Base-by-base conservation (phyloP, 2,329 filamentous ascomycete genomes). In the Albifimbria verrucaria region DNA sequence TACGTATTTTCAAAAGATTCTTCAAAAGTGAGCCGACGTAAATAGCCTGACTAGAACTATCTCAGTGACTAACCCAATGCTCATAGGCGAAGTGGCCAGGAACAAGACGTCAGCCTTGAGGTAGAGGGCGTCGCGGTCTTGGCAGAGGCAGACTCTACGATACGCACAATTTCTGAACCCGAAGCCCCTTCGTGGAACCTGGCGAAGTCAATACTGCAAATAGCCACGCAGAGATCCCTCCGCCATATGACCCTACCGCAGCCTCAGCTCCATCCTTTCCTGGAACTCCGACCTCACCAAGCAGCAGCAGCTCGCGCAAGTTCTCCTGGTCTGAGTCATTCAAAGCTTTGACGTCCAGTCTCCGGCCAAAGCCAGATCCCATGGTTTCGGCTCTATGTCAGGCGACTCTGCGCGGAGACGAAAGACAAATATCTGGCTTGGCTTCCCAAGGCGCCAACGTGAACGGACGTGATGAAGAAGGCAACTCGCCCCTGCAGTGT, bases 311-410 rank as follows among this genome's bases (percentile, higher is more conserved):
- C 42, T 23, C 23, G 53, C 17, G 48, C 53, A 3, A 50, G 48
- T 21, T 68, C 22, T 66, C 65, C 2, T 68, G 68, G 1, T 22
- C 65, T 2, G 62, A 66, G 21, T 67, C 68, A 0, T 68, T 72
- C 58, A 71, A 68, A 20, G 70, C 69, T 11, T 62, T 72, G 52
- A 69, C 69, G 1, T 56, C 66, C 7, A 57, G 57, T 7, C 55
- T 73, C 5, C 58, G 62, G 22, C 28, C 68, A 0, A 71, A 70
- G n/a, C 69, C 71, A 0, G 70, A 72, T 15, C 71, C 70, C 1
- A 53, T 73, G 3, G 70, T 69, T 1, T 66, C 67, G 1, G 68
- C 70, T 1, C 64, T 72, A 18, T 56, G 23, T 49, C 42, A 65
- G 25, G 62, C 62, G 2, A 54, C 56, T 22, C 52, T 50, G 22